phyloP scores from a whole-genome alignment of 2,329 filamentous ascomycete species.

The Aspergillus quadrilineatus region DNA sequence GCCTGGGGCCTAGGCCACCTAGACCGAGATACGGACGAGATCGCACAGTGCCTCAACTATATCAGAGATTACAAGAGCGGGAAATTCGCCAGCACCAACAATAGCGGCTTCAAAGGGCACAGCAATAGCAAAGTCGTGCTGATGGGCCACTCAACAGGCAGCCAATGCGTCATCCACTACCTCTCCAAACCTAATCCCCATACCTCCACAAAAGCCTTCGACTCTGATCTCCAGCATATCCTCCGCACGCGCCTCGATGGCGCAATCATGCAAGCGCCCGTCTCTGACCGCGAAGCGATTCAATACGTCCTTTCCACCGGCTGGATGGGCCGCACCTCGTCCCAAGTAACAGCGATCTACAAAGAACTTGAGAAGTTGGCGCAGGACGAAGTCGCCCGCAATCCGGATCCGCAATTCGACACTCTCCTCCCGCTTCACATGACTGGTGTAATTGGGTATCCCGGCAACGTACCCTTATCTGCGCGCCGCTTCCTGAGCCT shows the following conservation, averaged over 20 bases:
- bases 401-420: slow-evolving; percentile 21
- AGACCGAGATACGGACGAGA: slow-evolving; percentile 54
- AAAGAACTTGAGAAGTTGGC: slow-evolving; percentile 35
- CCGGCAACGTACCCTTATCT: slow-evolving; percentile 47
- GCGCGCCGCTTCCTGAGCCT: slow-evolving; percentile 60
- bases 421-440: slow-evolving; percentile 35
- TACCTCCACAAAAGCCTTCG: slow-evolving; percentile 30
- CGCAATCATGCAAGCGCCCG: slow-evolving; percentile 75
- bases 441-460: slow-evolving; percentile 34
- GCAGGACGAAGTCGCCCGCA: slow-evolving; percentile 23
- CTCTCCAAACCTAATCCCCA: slow-evolving; percentile 47
- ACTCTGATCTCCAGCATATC: slow-evolving; percentile 31
- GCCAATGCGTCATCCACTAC: slow-evolving; percentile 68
- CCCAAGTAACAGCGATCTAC: slow-evolving; percentile 28
- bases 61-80: slow-evolving; percentile 43
- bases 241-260: slow-evolving; percentile 63
- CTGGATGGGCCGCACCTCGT: slow-evolving; percentile 25
- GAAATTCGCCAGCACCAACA: slow-evolving; percentile 15
- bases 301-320: slow-evolving; percentile 38
- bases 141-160: slow-evolving; percentile 69
- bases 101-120: neutral
- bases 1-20: slow-evolving; percentile 57
- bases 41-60: slow-evolving; percentile 53
- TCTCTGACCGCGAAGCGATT: slow-evolving; percentile 71
- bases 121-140: slow-evolving; percentile 55